Base-by-base conservation (phyloP, 768 basidiomycete genomes). In the Hemileccinum rubropunctum region DNA sequence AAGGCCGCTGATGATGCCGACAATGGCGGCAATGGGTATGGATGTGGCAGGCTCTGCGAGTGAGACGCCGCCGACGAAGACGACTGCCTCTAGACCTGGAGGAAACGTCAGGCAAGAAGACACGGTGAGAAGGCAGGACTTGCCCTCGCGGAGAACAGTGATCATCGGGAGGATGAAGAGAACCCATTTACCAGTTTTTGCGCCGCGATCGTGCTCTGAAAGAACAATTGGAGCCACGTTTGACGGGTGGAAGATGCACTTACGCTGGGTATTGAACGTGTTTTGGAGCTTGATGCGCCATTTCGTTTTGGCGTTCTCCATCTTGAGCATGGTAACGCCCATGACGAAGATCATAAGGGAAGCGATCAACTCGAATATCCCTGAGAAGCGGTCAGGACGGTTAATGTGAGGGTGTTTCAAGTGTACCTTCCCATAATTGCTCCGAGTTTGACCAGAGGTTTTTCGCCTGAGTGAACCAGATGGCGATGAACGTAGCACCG, bases 61-160 rank as follows among this genome's bases (percentile, higher is more conserved):
- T 4, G 94, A 86, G 30, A 98, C 93, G 44, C 94, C 93, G 4
- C 94, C 91, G 32, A 97, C 92, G 62, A 98, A 97, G 52, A 98
- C 76, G 50, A 97, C 87, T 1, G 89, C 93, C 67, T 98, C 95
- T 53, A 98, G 75, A 41, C 84, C 84, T 86, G 39, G 7, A 34
- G 40, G 3, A 15, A 17, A n/a, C 13, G 34, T 57, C 4, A 50
- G 38, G 2, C 14, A 21, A 9, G 28, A 5, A 9, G 17, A 3
- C 12, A 23, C 1, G 26, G 30, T 20, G 15, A 3, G 23, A 10
- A 26, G n/a, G 20, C 27, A 17, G 14, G n/a, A 42, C 58, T 20
- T 41, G 78, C 94, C 95, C 75, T 98, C 95, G 53, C 95, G 84
- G 30, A 98, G 73, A 40, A 99, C 91, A 10, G 95, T 95, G 62